phyloP scores from a whole-genome alignment of 2,329 filamentous ascomycete species.

The Trichocomaceae sp. region DNA sequence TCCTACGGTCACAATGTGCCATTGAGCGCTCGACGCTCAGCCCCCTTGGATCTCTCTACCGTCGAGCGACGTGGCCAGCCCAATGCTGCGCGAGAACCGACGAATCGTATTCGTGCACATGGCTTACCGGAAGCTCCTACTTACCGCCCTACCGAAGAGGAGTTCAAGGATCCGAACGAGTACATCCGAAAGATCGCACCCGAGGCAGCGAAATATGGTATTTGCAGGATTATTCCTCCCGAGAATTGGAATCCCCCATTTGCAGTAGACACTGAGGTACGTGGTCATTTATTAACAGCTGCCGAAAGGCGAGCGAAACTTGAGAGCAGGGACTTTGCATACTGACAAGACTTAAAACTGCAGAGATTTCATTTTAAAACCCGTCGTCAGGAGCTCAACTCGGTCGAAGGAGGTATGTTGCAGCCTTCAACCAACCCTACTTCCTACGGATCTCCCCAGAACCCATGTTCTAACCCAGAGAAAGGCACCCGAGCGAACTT shows the following conservation, averaged over 20 bases:
- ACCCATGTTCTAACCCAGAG: constrained; percentile 32
- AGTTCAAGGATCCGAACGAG: constrained; percentile 88
- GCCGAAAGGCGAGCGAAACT: neutral
- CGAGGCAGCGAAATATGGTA: constrained; percentile 79
- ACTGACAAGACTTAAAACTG: neutral
- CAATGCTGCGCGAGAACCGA: constrained; percentile 65
- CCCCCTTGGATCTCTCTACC: constrained; percentile 73
- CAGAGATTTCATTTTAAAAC: constrained; percentile 97
- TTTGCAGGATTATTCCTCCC: constrained; percentile 93
- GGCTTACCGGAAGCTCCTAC: constrained; percentile 84
- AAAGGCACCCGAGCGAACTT: constrained; percentile 88
- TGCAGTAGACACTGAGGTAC: constrained; percentile 92
- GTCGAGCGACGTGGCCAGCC: constrained; percentile 87
- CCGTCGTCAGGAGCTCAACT: constrained; percentile 92
- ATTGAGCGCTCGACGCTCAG: constrained; percentile 58
- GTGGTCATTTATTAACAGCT: constrained; percentile 19
- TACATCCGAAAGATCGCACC: constrained; percentile 89
- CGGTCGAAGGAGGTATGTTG: constrained; percentile 83
- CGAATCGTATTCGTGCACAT: constrained; percentile 73
- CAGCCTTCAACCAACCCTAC: constrained; percentile 24
- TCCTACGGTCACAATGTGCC: constrained; percentile 48
- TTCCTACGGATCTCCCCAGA: constrained; percentile 26
- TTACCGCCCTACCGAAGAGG: constrained; percentile 81
- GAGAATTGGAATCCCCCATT: constrained; percentile 92
- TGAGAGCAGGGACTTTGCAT: neutral